These are phyloP conservation scores for Tolypocladium sp. DNA, from an alignment of 2,329 filamentous ascomycete species.

Conservation along the genomic window DNA sequence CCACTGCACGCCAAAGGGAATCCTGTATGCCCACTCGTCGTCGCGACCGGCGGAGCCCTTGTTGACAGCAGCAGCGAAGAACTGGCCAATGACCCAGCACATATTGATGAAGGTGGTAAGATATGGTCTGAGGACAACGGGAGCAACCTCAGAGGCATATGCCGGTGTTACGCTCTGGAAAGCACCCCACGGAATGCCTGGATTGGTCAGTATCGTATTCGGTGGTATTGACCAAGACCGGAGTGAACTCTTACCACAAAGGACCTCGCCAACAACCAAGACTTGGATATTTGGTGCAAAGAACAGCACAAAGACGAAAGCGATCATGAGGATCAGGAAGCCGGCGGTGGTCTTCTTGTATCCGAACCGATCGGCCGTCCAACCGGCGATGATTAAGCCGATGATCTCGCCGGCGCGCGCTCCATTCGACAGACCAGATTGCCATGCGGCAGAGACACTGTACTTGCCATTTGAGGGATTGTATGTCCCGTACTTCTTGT, in stretches of 20 bases:
- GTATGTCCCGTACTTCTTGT: conserved; percentile 34
- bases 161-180: conserved; percentile 43
- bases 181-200: conserved; percentile 42
- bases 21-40: conserved; percentile 39
- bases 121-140: conserved; percentile 38
- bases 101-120: conserved; percentile 47
- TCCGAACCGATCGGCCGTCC: conserved; percentile 38
- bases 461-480: conserved; percentile 26
- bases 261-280: conserved; percentile 38
- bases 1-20: conserved; percentile 44
- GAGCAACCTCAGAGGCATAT: conserved; percentile 44
- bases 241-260: conserved; percentile 18
- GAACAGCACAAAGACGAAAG: conserved; percentile 44
- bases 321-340: conserved; percentile 33
- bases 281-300: conserved; percentile 38
- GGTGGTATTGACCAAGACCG: background rate
- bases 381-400: conserved; percentile 45
- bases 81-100: conserved; percentile 48
- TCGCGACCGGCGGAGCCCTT: conserved; percentile 26
- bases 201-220: background rate
- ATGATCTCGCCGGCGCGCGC: conserved; percentile 44
- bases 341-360: conserved; percentile 41
- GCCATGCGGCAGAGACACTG: conserved; percentile 45
- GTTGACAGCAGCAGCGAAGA: conserved; percentile 39
- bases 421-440: conserved; percentile 45